A percentile compares a stretch with the other conserved stretches of the same genome.
These are phyloP conservation scores for Mortierella sp. DNA, from an alignment of 371 early-diverging fungal genomes.

Conservation along the genomic window DNA sequence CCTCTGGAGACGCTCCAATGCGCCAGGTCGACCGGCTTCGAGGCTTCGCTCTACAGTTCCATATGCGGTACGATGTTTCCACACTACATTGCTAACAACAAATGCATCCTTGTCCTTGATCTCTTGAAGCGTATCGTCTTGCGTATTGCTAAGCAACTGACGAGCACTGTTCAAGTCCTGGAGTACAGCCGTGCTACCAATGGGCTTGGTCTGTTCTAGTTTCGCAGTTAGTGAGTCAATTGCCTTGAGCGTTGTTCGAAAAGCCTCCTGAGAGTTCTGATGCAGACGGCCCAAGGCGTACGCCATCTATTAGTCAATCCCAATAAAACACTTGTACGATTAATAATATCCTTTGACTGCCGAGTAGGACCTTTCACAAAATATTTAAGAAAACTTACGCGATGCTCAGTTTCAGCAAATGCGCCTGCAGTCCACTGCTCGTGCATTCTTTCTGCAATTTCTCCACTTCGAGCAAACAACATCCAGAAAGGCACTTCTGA, in stretches of 20 bases:
- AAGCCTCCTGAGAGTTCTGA: conserved; percentile 50
- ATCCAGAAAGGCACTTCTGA: conserved; percentile 53
- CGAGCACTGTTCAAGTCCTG: conserved; percentile 37
- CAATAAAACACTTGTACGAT: not conserved
- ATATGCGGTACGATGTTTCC: conserved; percentile 46
- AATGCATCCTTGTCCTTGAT: conserved; percentile 53
- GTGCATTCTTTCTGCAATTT: conserved; percentile 54
- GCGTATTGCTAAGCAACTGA: conserved; percentile 20
- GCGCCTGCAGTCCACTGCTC: conserved; percentile 50
- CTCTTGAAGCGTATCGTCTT: conserved; percentile 31
- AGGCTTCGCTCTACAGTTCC: conserved; percentile 33
- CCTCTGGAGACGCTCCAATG: conserved; percentile 49
- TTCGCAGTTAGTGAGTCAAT: conserved; percentile 22
- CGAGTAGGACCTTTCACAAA: not conserved
- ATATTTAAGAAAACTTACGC: conserved; percentile 20
- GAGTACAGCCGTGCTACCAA: conserved; percentile 32
- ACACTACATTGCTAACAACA: conserved; percentile 52
- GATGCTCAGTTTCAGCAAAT: conserved; percentile 56
- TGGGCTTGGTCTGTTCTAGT: conserved; percentile 33
- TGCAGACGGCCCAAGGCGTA: conserved; percentile 49
- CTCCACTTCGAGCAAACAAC: conserved; percentile 54
- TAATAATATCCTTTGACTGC: not conserved
- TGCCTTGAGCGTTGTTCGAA: conserved; percentile 36
- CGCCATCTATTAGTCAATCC: conserved; percentile 30
- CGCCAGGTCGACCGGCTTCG: conserved; percentile 27